Conservation (phyloP, 1,139 yeast species). For the Kodamaea alishanica region DNA sequence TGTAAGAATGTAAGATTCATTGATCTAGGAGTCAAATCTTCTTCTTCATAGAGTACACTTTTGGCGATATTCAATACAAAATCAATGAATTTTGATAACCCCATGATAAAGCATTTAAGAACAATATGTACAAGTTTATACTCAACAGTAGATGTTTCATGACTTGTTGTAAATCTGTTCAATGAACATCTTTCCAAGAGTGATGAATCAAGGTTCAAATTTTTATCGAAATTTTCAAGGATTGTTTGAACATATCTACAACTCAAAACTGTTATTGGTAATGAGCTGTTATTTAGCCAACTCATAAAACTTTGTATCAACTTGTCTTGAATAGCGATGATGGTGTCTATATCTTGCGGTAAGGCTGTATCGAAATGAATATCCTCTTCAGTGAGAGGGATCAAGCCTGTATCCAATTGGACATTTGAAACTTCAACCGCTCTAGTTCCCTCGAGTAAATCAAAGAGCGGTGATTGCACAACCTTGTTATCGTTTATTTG, state of each 20-base stretch:
- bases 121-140: conserved; percentile 42
- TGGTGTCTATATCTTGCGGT: conserved; percentile 32
- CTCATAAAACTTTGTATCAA: conserved; percentile 41
- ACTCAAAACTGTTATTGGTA: conserved; percentile 61
- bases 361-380: conserved; percentile 31
- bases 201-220: background rate
- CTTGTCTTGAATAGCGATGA: conserved; percentile 46
- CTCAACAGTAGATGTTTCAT: conserved; percentile 10
- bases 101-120: conserved; percentile 45
- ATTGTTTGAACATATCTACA: conserved; percentile 60
- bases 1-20: conserved; percentile 48
- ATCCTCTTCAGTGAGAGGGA: conserved; percentile 41
- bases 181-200: conserved; percentile 10
- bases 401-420: conserved; percentile 61
- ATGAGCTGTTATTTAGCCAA: conserved; percentile 62
- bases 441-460: conserved; percentile 68
- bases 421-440: conserved; percentile 64
- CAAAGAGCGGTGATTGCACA: conserved; percentile 51
- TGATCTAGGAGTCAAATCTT: conserved; percentile 62
- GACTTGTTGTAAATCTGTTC: background rate
- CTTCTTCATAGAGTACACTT: conserved; percentile 72
- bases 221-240: conserved; percentile 33
- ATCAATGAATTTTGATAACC: conserved; percentile 51
- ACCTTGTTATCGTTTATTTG: conserved; percentile 29
- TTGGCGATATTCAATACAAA: conserved; percentile 46